A percentile compares a stretch with the other conserved stretches of the same genome.
Conservation (phyloP, 2,329 filamentous ascomycete species). For the Diaporthe capsici region DNA sequence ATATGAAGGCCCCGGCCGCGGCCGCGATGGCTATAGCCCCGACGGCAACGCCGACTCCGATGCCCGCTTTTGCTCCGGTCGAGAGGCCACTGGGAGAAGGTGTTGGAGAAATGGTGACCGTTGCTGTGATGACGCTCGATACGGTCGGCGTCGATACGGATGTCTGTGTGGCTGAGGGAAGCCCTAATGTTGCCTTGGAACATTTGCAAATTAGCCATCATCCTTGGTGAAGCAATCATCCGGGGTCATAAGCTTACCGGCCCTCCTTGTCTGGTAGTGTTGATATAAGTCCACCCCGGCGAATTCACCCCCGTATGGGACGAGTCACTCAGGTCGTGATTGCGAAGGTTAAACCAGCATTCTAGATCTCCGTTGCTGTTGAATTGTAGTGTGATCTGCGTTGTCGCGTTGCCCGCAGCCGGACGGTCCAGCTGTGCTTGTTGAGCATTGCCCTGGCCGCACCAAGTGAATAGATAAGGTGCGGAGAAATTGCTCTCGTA, state of each 20-base stretch:
- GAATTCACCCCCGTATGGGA: not conserved
- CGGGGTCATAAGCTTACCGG: not conserved
- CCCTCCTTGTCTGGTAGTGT: not conserved
- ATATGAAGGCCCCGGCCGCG: not conserved
- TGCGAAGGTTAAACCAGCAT: conserved; percentile 3
- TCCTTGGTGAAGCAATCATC: not conserved
- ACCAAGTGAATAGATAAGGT: conserved; percentile 9
- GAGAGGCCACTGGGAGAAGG: not conserved
- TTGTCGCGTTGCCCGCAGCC: not conserved
- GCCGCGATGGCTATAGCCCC: not conserved
- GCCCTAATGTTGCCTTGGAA: not conserved
- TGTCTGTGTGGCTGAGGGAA: not conserved
- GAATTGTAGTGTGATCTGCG: conserved; percentile 7
- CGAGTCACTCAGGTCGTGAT: not conserved
- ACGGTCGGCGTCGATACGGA: not conserved
- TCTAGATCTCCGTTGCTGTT: not conserved
- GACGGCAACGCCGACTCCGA: not conserved
- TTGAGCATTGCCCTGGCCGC: not conserved
- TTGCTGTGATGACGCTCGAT: not conserved
- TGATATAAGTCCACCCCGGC: not conserved
- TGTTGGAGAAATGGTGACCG: not conserved
- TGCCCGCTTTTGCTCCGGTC: not conserved
- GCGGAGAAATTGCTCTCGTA: conserved; percentile 15
- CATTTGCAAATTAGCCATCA: not conserved
- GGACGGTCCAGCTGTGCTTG: not conserved